Evolutionary conservation across 768 basidiomycete genomes (phyloP), one percentile per base, ranked within the genome.

Genomic region (Pisolithus marmoratus): DNA sequence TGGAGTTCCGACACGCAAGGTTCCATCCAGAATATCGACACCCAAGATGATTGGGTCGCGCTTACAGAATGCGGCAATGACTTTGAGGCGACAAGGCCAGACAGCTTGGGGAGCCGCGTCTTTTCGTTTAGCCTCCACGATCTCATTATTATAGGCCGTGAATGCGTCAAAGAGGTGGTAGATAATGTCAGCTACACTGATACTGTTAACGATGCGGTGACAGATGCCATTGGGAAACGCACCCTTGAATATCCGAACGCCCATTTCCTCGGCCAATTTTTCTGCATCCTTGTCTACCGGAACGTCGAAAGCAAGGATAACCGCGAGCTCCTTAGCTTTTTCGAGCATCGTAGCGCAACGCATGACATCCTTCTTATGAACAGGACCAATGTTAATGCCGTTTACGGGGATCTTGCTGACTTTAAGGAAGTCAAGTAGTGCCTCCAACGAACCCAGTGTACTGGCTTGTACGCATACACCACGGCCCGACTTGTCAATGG

Each of bases 381-480:
- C 90, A 8, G 95, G 94, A 11, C 96, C 96, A 54, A 99, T 96
- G 69, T 95, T 95, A 72, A 98, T 95, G 17, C 90, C 91, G 9
- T 90, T 91, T 2, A 99, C 95, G 1, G 96, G 95, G 57, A 98
- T 98, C 74, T 98, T 95, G 80, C 89, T 93, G 49, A 74, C 73
- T 71, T 90, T 89, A 65, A 99, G 75, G 84, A 98, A 98, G 59
- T 97, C 95, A 46, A 99, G 77, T 50, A 99, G 74, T 2, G 96
- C 96, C 69, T 99, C 96, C 37, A 99, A 79, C 12, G 96, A 96
- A 53, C 96, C 96, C 38, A 99, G 81, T 5, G 96, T 99, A 48
- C 90, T 94, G 5, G 96, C 92, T 66, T 98, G 96, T 11, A 99
- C 96, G 61, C 90, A 96, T 53, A 99, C 95, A 57, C 96, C 96